phyloP scores from a whole-genome alignment of 2,329 filamentous ascomycete species.

The Tolypocladium inflatum region DNA sequence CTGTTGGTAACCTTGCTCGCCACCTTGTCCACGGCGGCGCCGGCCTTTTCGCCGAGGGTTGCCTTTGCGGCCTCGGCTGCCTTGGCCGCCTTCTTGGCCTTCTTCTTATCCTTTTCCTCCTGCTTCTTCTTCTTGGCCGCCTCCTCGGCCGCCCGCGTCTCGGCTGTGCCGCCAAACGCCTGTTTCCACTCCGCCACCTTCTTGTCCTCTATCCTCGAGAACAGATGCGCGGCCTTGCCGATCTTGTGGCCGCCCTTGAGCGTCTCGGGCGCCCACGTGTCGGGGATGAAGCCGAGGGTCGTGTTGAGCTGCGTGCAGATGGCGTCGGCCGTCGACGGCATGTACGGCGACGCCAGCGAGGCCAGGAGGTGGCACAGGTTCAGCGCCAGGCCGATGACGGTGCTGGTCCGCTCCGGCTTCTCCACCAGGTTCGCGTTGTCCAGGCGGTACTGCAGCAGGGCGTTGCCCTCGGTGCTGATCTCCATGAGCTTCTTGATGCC shows the following conservation, averaged over 20 bases:
- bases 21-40: not conserved
- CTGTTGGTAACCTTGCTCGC: not conserved
- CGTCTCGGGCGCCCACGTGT: constrained; percentile 51
- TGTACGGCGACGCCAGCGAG: constrained; percentile 70
- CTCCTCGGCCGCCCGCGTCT: constrained; percentile 37
- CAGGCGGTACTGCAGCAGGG: constrained; percentile 41
- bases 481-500: constrained; percentile 57
- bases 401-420: constrained; percentile 42
- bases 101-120: constrained; percentile 36
- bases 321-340: constrained; percentile 65
- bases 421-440: constrained; percentile 46
- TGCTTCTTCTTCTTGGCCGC: constrained; percentile 40
- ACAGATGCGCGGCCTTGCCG: constrained; percentile 69
- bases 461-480: constrained; percentile 49
- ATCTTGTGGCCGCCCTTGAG: constrained; percentile 71
- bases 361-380: constrained; percentile 79
- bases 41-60: constrained; percentile 4
- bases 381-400: constrained; percentile 66
- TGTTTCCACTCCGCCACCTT: constrained; percentile 79
- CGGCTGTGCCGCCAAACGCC: constrained; percentile 54
- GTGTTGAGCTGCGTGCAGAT: constrained; percentile 68
- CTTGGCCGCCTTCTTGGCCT: constrained; percentile 24
- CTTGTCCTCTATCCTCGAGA: constrained; percentile 71
- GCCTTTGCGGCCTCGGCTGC: constrained; percentile 17
- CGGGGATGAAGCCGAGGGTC: constrained; percentile 39